phyloP scores from a whole-genome alignment of 768 basidiomycete genomes.

The Xerocomellus dryophilus region DNA sequence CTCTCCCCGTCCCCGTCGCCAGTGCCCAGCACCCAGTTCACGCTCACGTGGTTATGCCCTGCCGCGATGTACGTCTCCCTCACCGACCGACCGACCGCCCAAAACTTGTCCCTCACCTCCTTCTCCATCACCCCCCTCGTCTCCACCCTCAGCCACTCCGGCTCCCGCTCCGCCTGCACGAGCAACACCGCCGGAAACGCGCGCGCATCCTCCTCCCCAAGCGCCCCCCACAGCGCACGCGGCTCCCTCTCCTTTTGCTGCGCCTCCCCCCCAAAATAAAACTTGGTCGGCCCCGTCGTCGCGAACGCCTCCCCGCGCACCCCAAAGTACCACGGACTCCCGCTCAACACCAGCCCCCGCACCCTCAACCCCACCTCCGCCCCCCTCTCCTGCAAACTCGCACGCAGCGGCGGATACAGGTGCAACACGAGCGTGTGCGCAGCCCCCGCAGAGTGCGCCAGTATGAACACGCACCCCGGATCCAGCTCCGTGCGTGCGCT shows the following conservation, averaged over 20 bases:
- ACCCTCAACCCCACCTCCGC: constrained; percentile 29
- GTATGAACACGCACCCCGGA: constrained; percentile 42
- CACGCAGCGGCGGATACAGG: constrained; percentile 29
- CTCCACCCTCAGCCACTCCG: constrained; percentile 39
- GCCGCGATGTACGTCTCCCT: constrained; percentile 37
- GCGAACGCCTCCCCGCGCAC: constrained; percentile 27
- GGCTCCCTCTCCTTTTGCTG: constrained; percentile 42
- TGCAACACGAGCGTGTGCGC: constrained; percentile 46
- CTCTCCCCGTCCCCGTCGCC: constrained; percentile 60
- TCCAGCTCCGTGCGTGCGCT: constrained; percentile 33
- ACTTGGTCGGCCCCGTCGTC: constrained; percentile 22
- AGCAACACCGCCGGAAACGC: constrained; percentile 47
- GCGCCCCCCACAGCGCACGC: constrained; percentile 37
- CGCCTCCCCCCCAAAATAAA: constrained; percentile 40
- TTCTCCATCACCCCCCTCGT: constrained; percentile 38
- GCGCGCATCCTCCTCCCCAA: constrained; percentile 35
- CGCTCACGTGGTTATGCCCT: constrained; percentile 66
- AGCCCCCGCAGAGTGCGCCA: constrained; percentile 65
- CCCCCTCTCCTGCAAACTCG: constrained; percentile 31
- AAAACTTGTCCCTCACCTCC: constrained; percentile 37
- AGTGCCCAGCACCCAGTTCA: constrained; percentile 45
- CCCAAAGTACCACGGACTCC: constrained; percentile 43
- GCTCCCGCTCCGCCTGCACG: constrained; percentile 54
- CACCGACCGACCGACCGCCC: constrained; percentile 17
- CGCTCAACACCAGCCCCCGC: constrained; percentile 45